Conservation (phyloP, 768 basidiomycete genomes). For the Suillus americanus region DNA sequence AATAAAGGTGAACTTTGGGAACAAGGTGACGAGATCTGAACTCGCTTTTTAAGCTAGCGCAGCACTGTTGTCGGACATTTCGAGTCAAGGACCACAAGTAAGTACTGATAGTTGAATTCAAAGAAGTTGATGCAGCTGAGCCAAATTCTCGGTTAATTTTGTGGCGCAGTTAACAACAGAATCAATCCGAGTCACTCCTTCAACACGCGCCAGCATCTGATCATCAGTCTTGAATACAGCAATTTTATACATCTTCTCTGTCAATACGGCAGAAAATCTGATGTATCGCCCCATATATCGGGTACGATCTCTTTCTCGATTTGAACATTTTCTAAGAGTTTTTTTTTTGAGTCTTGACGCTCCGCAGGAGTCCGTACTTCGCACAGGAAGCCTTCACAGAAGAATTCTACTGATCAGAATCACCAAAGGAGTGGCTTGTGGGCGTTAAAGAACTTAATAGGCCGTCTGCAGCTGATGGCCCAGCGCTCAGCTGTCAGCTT, state of each 20-base stretch:
- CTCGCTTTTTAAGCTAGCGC: background rate
- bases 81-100: background rate
- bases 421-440: background rate
- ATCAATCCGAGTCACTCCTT: no score
- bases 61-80: background rate
- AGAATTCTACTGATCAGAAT: background rate
- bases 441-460: background rate
- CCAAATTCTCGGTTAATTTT: background rate
- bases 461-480: no score
- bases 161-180: background rate
- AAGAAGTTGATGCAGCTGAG: background rate
- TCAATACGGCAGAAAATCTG: no score
- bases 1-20: background rate
- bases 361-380: background rate
- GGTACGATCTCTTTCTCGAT: no score
- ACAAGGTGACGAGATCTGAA: background rate
- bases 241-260: no score
- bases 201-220: background rate
- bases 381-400: background rate
- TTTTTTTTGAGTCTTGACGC: no score
- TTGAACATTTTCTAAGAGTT: background rate
- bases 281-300: no score
- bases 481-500: background rate
- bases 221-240: no score
- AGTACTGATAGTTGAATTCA: background rate